Evolutionary conservation across 202 grass and related monocot species (phyloP), one percentile per base, ranked within the genome.

Genomic region (Schoenoplectus triqueter): DNA sequence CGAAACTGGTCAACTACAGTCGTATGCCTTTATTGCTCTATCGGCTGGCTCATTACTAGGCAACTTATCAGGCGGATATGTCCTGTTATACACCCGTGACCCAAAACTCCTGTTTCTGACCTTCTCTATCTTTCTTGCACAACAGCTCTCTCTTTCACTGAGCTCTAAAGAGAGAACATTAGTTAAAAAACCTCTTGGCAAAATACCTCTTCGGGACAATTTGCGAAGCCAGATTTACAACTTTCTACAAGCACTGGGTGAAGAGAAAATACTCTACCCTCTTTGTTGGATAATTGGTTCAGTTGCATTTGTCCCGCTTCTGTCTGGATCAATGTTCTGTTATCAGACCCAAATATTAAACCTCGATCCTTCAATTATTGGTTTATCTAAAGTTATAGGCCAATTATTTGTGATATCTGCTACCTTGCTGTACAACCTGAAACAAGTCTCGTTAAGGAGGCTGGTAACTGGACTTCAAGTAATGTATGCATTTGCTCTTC

Each of bases 231-330:
- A 97, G 81, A 88, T 92, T 85, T 88, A 85, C 3, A 90, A 92
- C 74, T 89, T 97, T 54, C 80, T 86, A 56, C 89, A n/a, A 2
- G 89, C 82, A 44, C 72, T 94, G 70, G 78, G 64, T 1, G 73
- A 97, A 49, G 85, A 90, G 19, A 62, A 76, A 56, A 94, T 97
- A 55, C 88, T 90, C 6, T 84, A 88, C 65, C 94, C 94, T 57
- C 90, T 97, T 87, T 80, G 72, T 56, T 97, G 94, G 94, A 91
- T 94, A 41, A 94, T 94, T 70, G 88, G 89, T 59, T 97, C 94
- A 2, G 88, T 97, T 11, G 92, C 92, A 8, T 69, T 92, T 59
- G 92, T 97, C 9, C 94, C 94, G 18, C 47, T 90, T 88, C 86
- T 97, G 64, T 91, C 90, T 69, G 94, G 94, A 49, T 89, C 90